These are phyloP conservation scores for Pulveroboletus sp. DNA, from an alignment of 768 basidiomycete species.

Conservation along the genomic window DNA sequence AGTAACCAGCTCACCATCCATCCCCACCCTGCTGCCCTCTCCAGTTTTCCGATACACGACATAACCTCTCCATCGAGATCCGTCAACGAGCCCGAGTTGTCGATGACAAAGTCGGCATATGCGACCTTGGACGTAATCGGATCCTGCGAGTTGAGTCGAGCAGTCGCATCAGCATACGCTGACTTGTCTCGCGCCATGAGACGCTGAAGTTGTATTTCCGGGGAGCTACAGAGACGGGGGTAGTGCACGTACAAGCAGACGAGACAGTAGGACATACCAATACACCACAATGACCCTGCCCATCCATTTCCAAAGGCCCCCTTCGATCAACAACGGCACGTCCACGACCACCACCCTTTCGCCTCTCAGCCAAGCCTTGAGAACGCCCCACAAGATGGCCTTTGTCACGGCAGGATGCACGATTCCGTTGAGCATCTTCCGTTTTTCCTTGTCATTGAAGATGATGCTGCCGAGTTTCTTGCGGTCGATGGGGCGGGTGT, in stretches of 20 bases:
- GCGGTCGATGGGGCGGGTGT: conserved; percentile 74
- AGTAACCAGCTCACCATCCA: conserved; percentile 65
- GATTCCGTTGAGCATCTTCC: conserved; percentile 76
- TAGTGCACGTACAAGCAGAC: background rate
- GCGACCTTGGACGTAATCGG: conserved; percentile 73
- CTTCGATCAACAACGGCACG: conserved; percentile 90
- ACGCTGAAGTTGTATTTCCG: conserved; percentile 79
- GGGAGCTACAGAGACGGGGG: conserved; percentile 49
- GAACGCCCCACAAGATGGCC: conserved; percentile 68
- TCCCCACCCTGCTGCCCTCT: conserved; percentile 49
- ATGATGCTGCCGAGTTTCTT: conserved; percentile 81
- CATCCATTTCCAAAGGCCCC: conserved; percentile 79
- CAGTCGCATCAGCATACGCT: conserved; percentile 60
- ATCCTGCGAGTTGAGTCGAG: conserved; percentile 78
- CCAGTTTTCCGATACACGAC: conserved; percentile 41
- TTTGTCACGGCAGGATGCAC: conserved; percentile 88
- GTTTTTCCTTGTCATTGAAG: conserved; percentile 72
- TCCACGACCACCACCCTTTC: conserved; percentile 81
- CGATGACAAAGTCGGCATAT: conserved; percentile 85
- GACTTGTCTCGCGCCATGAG: conserved; percentile 75
- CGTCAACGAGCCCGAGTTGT: conserved; percentile 76
- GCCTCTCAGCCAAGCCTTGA: conserved; percentile 74
- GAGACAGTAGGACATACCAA: conserved; percentile 53
- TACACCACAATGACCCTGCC: conserved; percentile 87
- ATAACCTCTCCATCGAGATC: conserved; percentile 56